phyloP scores from a whole-genome alignment of 305 asterid species.

The Solanum hybrid region DNA sequence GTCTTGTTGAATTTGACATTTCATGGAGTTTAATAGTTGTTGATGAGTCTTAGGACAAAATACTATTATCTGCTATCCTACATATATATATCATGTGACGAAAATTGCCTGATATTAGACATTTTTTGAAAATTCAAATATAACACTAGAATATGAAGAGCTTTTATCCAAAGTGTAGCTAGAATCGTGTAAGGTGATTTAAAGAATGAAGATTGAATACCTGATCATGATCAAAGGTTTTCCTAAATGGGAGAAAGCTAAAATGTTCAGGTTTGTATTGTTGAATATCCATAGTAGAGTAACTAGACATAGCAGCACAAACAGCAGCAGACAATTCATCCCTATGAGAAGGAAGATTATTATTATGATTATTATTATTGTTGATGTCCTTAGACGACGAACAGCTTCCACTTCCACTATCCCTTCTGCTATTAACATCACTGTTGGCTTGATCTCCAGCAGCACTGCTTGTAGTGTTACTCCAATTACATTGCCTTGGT shows the following conservation, averaged over 20 bases:
- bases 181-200: neutral
- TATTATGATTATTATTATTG: slow-evolving; percentile 10
- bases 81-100: neutral
- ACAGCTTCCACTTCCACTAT: slow-evolving; percentile 41
- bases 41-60: neutral
- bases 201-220: slow-evolving; percentile 21
- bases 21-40: neutral
- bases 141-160: neutral
- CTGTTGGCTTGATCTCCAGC: slow-evolving; percentile 14
- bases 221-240: slow-evolving; percentile 53
- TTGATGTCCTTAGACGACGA: slow-evolving; percentile 41
- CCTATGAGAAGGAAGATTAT: slow-evolving; percentile 17
- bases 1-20: neutral
- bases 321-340: slow-evolving; percentile 47
- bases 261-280: slow-evolving; percentile 66
- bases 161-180: neutral
- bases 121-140: neutral
- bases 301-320: slow-evolving; percentile 36
- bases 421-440: slow-evolving; percentile 23
- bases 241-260: slow-evolving; percentile 56
- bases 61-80: neutral
- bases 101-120: neutral
- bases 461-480: neutral
- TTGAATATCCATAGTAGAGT: slow-evolving; percentile 48
- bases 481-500: slow-evolving; percentile 91